Conservation (phyloP, 352 stramenopile genomes). For the Phytophthora chlamydospora region DNA sequence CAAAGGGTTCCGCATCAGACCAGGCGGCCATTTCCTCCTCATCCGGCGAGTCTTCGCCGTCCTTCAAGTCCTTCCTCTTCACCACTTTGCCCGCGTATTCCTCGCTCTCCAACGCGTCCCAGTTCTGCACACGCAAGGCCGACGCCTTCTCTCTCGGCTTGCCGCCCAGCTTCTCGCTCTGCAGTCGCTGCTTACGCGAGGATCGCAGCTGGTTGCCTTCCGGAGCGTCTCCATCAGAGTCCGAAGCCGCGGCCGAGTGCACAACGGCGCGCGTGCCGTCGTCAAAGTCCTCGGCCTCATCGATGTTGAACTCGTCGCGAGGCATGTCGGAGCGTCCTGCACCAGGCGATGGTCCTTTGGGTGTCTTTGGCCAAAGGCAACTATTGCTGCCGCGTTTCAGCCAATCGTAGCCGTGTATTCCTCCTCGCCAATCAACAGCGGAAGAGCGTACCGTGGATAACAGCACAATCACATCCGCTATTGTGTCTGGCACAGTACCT, state of each 20-base stretch:
- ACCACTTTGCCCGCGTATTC: slow-evolving; percentile 85
- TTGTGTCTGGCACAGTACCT: slow-evolving; percentile 12
- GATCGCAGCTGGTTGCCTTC: slow-evolving; percentile 47
- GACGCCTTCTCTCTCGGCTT: slow-evolving; percentile 58
- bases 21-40: slow-evolving; percentile 79
- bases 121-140: slow-evolving; percentile 79
- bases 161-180: slow-evolving; percentile 30
- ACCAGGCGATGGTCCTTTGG: slow-evolving; percentile 19
- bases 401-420: slow-evolving; percentile 11
- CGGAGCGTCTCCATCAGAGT: slow-evolving; percentile 22
- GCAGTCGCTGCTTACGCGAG: slow-evolving; percentile 66
- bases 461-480: neutral
- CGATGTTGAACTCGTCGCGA: slow-evolving; percentile 72
- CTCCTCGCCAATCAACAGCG: slow-evolving; percentile 43
- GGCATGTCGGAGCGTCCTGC: slow-evolving; percentile 46
- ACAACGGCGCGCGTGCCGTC: slow-evolving; percentile 72
- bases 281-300: slow-evolving; percentile 84
- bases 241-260: slow-evolving; percentile 26
- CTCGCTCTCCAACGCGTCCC: slow-evolving; percentile 61
- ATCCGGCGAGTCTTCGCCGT: slow-evolving; percentile 59
- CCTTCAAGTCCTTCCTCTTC: slow-evolving; percentile 61
- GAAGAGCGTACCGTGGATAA: slow-evolving; percentile 2
- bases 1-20: slow-evolving; percentile 86
- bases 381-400: slow-evolving; percentile 11
- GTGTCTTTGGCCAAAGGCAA: slow-evolving; percentile 1